These are phyloP conservation scores for Phragmites australis DNA, from an alignment of 176 grass and related monocot species.

Conservation along the genomic window DNA sequence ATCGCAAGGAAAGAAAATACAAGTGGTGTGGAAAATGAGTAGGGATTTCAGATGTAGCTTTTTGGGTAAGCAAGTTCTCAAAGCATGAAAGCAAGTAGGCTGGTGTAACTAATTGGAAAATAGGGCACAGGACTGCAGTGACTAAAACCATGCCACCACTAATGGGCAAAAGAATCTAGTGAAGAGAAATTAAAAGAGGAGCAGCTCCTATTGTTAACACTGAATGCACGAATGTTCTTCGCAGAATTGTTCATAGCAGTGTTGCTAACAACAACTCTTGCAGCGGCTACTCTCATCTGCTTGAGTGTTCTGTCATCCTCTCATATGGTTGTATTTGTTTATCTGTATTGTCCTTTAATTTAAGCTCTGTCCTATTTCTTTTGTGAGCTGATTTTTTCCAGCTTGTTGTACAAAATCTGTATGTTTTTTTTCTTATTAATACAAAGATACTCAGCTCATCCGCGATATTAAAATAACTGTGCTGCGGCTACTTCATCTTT, in stretches of 20 bases:
- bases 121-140: not conserved
- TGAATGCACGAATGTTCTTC: not conserved
- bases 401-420: too few species aligned
- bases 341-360: too few species aligned
- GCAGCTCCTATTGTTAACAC: not conserved
- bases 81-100: constrained; percentile 4
- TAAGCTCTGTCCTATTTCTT: too few species aligned
- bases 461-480: too few species aligned
- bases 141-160: not conserved
- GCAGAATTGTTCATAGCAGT: not conserved
- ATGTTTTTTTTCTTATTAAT: too few species aligned
- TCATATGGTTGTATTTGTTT: too few species aligned
- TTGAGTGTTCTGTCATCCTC: too few species aligned
- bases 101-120: constrained; percentile 41
- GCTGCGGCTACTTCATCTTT: not conserved
- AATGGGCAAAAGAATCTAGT: not conserved
- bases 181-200: not conserved
- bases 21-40: not conserved
- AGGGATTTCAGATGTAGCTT: not conserved
- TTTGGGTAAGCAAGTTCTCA: not conserved
- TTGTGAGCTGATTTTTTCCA: too few species aligned
- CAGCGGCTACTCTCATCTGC: too few species aligned
- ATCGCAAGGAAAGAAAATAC: not conserved
- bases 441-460: too few species aligned
- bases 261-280: not conserved